A percentile compares a stretch with the other conserved stretches of the same genome.
Evolutionary conservation across 2,329 filamentous ascomycete species (phyloP).

Genomic region (Sporothrix protearum): DNA sequence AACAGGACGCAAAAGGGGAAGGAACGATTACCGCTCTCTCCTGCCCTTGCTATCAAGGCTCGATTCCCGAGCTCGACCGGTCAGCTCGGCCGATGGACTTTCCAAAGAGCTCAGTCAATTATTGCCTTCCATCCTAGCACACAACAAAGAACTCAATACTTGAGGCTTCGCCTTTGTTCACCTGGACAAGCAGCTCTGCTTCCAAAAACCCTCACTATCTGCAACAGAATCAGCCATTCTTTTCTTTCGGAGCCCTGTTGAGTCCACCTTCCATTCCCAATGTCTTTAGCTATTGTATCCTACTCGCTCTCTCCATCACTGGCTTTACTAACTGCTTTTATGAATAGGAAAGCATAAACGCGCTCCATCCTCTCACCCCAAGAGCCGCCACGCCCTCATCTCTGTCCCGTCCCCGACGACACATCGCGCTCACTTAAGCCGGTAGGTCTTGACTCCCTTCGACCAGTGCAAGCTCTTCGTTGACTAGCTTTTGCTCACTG

Average conservation of each 20-base stretch:
- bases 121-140: not conserved
- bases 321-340: not conserved
- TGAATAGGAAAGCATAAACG: not conserved
- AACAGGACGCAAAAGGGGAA: not conserved
- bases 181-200: not conserved
- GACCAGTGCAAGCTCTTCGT: not conserved
- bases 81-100: not conserved
- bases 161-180: not conserved
- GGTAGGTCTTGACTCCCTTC: not conserved
- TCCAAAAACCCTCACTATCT: not conserved
- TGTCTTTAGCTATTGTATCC: not conserved
- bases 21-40: not conserved
- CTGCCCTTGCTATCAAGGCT: not conserved
- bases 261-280: not conserved
- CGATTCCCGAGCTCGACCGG: not conserved
- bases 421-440: not conserved
- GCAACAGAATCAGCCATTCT: not conserved
- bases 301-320: not conserved
- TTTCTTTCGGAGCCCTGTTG: not conserved
- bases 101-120: not conserved
- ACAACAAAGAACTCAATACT: not conserved
- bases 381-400: not conserved
- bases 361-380: not conserved
- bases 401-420: not conserved
- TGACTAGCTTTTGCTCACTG: not conserved